Evolutionary conservation across 257 asterid species (phyloP), one percentile per base, ranked within the genome.

Genomic region (Buddleja alternifolia): DNA sequence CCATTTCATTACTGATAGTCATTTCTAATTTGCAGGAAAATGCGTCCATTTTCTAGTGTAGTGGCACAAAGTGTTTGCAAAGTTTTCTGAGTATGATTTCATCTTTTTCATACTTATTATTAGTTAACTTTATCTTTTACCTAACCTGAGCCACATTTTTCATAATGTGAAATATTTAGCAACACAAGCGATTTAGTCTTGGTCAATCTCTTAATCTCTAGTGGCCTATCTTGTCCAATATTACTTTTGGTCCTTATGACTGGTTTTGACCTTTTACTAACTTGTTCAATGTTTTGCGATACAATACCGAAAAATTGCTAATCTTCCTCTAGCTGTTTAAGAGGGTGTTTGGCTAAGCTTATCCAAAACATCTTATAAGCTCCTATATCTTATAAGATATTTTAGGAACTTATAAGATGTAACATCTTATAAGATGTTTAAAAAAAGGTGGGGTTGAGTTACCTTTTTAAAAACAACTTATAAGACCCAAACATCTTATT

Each of bases 31-130:
- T 63, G 7, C 25, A 9, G 55, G 53, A 32, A 60, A 10, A 47
- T 57, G 57, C 60, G 20, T 69, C 24, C 67, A 44, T n/a, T n/a
- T n/a, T n/a, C n/a, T 10, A 48, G 36, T 61, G 34, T 54, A 46
- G 66, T 67, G 50, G 34, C 63, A 23, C 25, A 29, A 16, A n/a
- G n/a, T 44, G 7, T 57, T 21, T 67, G 12, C 39, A 11, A 16
- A 39, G 40, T 12, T 45, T 51, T 39, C 6, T 29, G 12, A 36
- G 41, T 21, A 8, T 17, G 65, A 72, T 24, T 50, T 68, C 39
- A 3, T 32, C 9, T 14, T 25, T 34, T 21, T 10, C 44, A 48
- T 44, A 54, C 17, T 60, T 32, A 14, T 69, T 19, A 24, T 42
- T 51, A 34, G 63, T n/a, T n/a, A n/a, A n/a, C n/a, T n/a, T n/a